Conservation (phyloP, 176 grass and related monocot genomes). For the Dendrocalamus sinicus region DNA sequence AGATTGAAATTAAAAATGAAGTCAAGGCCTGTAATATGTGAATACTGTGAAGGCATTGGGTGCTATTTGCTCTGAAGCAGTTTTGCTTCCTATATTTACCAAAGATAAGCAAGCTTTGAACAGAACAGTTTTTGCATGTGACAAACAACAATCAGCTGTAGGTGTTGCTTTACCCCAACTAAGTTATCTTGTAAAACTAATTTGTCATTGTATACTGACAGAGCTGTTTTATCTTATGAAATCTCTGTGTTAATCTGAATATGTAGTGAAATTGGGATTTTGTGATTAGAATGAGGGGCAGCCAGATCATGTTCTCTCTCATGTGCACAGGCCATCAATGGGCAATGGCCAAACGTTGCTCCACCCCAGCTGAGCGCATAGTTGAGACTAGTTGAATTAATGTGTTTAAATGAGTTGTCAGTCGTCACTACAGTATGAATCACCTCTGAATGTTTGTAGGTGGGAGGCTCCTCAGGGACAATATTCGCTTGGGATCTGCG, state of each 20-base stretch:
- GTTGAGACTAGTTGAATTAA: constrained; percentile 6
- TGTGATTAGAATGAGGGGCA: background rate
- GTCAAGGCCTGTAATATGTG: background rate
- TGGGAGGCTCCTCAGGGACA: constrained; percentile 80
- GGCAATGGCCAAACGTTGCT: background rate
- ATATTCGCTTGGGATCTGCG: constrained; percentile 92
- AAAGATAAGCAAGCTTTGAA: background rate
- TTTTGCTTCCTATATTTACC: constrained; percentile 20
- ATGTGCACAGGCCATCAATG: background rate
- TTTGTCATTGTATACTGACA: background rate
- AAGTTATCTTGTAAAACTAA: constrained; percentile 12
- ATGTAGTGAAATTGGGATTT: background rate
- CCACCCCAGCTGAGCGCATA: background rate
- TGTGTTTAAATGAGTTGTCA: constrained; percentile 9
- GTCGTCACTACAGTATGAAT: background rate
- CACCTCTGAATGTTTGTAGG: constrained; percentile 57
- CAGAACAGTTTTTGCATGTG: background rate
- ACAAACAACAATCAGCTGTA: background rate
- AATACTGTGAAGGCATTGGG: constrained; percentile 12
- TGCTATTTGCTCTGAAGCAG: constrained; percentile 9
- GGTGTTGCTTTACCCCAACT: background rate
- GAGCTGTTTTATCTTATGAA: background rate
- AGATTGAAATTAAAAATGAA: background rate
- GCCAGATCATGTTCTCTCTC: background rate
- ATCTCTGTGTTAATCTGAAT: background rate